Evolutionary conservation across 257 asterid genomes (phyloP).

Genomic region (Petunia secreta): DNA sequence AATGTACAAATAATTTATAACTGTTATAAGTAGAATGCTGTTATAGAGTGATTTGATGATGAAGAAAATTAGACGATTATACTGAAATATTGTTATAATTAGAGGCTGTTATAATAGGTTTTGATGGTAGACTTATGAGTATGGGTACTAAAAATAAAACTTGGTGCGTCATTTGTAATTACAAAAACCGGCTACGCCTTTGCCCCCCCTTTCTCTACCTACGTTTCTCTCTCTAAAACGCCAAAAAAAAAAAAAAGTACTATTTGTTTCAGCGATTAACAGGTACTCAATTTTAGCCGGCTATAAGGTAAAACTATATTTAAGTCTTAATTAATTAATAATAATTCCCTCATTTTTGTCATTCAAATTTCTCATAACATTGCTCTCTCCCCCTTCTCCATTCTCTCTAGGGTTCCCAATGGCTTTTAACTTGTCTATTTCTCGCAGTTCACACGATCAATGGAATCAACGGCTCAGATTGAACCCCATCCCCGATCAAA

Average conservation of each 20-base stretch:
- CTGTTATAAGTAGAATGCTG: too few relatives aligned
- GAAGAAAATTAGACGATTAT: too few relatives aligned
- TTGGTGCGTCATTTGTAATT: too few relatives aligned
- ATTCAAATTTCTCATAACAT: conserved; percentile 16
- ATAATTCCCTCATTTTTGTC: conserved; percentile 23
- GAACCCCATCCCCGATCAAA: conserved; percentile 46
- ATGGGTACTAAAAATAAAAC: too few relatives aligned
- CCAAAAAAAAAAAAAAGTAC: conserved; percentile 34
- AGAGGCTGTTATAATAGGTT: too few relatives aligned
- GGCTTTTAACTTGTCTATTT: conserved; percentile 48
- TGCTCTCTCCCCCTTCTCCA: conserved; percentile 18
- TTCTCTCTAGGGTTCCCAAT: conserved; percentile 58
- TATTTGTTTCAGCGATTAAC: too few relatives aligned
- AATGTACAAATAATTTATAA: too few relatives aligned
- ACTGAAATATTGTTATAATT: too few relatives aligned
- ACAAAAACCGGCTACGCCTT: too few relatives aligned
- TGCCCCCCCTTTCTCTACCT: too few relatives aligned
- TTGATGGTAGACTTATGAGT: too few relatives aligned
- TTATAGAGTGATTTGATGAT: too few relatives aligned
- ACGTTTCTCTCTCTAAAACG: conserved; percentile 9
- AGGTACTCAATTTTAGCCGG: conserved; percentile 58
- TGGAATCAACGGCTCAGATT: conserved; percentile 45
- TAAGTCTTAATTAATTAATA: conserved; percentile 44
- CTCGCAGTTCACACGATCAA: conserved; percentile 50
- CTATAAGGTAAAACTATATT: conserved; percentile 56